Evolutionary conservation across 2,329 filamentous ascomycete genomes (phyloP), one percentile per base, ranked within the genome.

Genomic region (Sporothrix mexicana): DNA sequence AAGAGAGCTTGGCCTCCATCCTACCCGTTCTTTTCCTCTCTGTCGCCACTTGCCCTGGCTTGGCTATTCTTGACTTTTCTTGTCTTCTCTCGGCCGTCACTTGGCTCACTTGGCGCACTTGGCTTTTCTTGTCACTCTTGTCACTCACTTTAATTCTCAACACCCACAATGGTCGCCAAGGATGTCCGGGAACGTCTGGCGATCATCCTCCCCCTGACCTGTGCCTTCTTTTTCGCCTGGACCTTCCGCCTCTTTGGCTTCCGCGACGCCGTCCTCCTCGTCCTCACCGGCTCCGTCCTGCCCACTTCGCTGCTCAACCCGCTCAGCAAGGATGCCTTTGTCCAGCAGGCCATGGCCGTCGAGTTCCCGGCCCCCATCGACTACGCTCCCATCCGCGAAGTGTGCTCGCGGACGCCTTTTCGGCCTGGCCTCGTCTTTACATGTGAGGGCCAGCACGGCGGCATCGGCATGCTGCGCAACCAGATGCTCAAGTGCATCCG

Each of bases 401-500:
- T 80, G 5, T 84, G 81, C 69, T 75, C 76, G 1, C 77, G 77
- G 15, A 61, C n/a, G 59, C 75, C 49, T 1, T 83, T 82, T 74
- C 80, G 80, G 15, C 74, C 77, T 0, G 80, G 79, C 30, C 73
- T 83, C 12, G 73, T 83, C 1, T 83, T 83, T 70, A 82, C 77
- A 43, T 83, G 82, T 76, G 81, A 83, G 66, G 81, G 79, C 6
- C 81, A 81, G 70, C 79, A 80, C 45, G 82, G 82, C 49, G 81
- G 81, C 36, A 78, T 83, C 64, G 81, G 80, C 53, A 82, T 83
- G 79, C 76, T 83, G 51, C 78, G 82, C 41, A 82, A 82, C 72
- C 81, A 82, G 74, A 82, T 83, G 23, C 75, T 83, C 3, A 82
- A 82, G 67, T 83, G 82, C 75, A 78, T 83, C 5, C 79, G 82